Evolutionary conservation across 2,329 filamentous ascomycete genomes (phyloP).

Genomic region (Domatiomyces globalis): DNA sequence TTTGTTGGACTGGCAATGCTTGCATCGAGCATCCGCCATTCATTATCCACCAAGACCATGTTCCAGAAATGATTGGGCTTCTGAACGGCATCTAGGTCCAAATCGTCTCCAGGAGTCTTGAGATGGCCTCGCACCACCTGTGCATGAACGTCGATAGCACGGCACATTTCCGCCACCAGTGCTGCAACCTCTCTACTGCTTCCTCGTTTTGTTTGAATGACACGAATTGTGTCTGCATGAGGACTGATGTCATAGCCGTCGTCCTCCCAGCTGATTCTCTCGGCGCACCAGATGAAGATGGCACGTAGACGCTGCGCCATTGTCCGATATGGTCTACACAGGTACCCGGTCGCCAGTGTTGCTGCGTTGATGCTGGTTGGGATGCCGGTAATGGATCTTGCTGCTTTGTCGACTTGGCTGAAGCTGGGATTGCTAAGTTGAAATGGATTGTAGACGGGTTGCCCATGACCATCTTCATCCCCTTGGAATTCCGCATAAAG

Average conservation of each 20-base stretch:
- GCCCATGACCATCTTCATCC: conserved; percentile 74
- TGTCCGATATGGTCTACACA: conserved; percentile 86
- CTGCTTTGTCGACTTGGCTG: conserved; percentile 84
- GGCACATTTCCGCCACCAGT: conserved; percentile 86
- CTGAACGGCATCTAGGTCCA: conserved; percentile 69
- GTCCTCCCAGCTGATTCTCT: conserved; percentile 90
- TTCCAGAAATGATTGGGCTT: conserved; percentile 97
- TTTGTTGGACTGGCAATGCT: conserved; percentile 85
- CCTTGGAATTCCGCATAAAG: conserved; percentile 74
- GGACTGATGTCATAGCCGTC: conserved; percentile 60
- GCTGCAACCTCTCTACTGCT: conserved; percentile 79
- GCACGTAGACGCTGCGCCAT: conserved; percentile 85
- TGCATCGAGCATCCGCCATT: conserved; percentile 95
- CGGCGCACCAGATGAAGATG: conserved; percentile 96
- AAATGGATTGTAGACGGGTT: conserved; percentile 59
- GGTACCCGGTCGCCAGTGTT: conserved; percentile 74
- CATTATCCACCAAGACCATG: conserved; percentile 75
- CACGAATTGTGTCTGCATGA: conserved; percentile 58
- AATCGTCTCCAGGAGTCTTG: conserved; percentile 71
- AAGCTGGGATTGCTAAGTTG: conserved; percentile 60
- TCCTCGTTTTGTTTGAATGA: conserved; percentile 69
- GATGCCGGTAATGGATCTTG: conserved; percentile 72
- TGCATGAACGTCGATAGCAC: conserved; percentile 71
- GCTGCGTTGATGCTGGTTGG: conserved; percentile 70
- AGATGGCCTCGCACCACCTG: conserved; percentile 83